phyloP scores from a whole-genome alignment of 768 basidiomycete species.

The Sporobolomyces roseus region DNA sequence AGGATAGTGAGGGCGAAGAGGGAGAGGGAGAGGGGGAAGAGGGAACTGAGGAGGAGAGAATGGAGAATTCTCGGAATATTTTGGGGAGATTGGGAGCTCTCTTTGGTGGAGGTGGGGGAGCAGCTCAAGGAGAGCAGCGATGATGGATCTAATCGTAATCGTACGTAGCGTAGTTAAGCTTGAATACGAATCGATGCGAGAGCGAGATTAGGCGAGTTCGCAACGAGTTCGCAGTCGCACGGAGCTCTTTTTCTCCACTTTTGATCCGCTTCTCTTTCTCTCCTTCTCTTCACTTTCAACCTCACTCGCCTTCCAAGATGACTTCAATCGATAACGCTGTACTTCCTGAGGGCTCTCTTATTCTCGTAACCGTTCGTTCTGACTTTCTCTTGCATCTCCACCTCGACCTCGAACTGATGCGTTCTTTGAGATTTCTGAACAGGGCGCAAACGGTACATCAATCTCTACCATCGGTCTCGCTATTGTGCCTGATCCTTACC shows the following conservation, averaged over 20 bases:
- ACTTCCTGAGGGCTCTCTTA: constrained; percentile 1
- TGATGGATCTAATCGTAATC: too few species aligned
- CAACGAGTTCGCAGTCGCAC: too few species aligned
- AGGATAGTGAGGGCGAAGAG: constrained; percentile 43
- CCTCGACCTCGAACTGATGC: too few species aligned
- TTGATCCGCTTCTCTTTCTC: too few species aligned
- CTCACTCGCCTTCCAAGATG: too few species aligned
- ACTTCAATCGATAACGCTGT: neutral
- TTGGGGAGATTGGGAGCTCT: constrained; percentile 24
- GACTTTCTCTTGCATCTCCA: neutral
- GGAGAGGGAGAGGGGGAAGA: constrained; percentile 33
- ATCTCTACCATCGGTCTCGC: neutral
- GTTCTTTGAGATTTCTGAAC: too few species aligned
- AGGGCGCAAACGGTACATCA: constrained; percentile 4
- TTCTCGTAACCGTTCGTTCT: constrained; percentile 9
- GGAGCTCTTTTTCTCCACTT: too few species aligned
- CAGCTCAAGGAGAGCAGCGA: neutral
- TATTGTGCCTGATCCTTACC: neutral
- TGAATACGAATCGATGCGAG: too few species aligned
- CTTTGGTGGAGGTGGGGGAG: constrained; percentile 23
- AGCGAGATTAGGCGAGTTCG: too few species aligned
- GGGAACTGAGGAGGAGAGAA: constrained; percentile 23
- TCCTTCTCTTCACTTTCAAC: too few species aligned
- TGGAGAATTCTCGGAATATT: constrained; percentile 5
- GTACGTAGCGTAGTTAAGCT: too few species aligned